Evolutionary conservation across 2,329 filamentous ascomycete species (phyloP).

Genomic region (Xylaria sp.): DNA sequence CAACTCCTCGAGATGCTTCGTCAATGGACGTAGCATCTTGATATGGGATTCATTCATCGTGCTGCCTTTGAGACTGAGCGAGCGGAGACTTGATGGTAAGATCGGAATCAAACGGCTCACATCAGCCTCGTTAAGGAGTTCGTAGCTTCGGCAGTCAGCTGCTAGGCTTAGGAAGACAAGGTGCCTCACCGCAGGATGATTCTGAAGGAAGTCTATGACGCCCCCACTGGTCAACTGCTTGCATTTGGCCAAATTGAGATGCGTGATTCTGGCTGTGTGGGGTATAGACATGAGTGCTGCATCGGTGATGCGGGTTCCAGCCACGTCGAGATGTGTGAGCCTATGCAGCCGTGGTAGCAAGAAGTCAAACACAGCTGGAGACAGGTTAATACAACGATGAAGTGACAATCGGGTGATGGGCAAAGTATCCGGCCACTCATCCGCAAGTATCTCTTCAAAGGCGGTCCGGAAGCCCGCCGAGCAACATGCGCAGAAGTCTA

Average conservation of each 20-base stretch:
- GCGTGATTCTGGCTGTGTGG: slow-evolving; percentile 64
- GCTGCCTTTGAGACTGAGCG: slow-evolving; percentile 70
- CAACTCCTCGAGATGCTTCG: slow-evolving; percentile 70
- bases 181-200: slow-evolving; percentile 62
- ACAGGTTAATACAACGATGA: slow-evolving; percentile 71
- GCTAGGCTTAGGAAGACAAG: slow-evolving; percentile 70
- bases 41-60: slow-evolving; percentile 63
- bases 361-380: slow-evolving; percentile 60
- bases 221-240: slow-evolving; percentile 59
- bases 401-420: slow-evolving; percentile 64
- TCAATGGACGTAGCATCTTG: slow-evolving; percentile 56
- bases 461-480: slow-evolving; percentile 61
- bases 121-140: slow-evolving; percentile 62
- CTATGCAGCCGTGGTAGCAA: slow-evolving; percentile 64
- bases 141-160: slow-evolving; percentile 65
- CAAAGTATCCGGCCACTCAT: slow-evolving; percentile 50
- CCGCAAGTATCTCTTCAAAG: slow-evolving; percentile 52
- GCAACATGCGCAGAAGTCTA: slow-evolving; percentile 75
- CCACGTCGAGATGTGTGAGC: slow-evolving; percentile 74
- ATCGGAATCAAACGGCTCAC: slow-evolving; percentile 59
- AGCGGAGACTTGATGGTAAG: slow-evolving; percentile 63
- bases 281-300: slow-evolving; percentile 65
- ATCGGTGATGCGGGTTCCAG: slow-evolving; percentile 70
- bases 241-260: slow-evolving; percentile 75
- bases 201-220: slow-evolving; percentile 65